Conservation (phyloP, 108 stramenopile species). For the Cylindrotheca fusiformis region DNA sequence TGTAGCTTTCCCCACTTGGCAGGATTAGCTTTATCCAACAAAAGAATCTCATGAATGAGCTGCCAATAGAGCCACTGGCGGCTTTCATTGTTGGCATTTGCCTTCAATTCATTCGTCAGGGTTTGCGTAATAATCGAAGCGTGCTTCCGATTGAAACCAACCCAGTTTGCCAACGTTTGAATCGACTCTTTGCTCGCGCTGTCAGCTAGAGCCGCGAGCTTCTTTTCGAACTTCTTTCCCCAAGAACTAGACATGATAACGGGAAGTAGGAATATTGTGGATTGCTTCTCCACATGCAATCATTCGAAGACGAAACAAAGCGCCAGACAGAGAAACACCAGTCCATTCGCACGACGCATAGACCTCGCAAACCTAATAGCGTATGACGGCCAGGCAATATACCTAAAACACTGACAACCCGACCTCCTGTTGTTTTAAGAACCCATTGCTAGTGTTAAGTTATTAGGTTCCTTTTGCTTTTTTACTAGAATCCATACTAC, state of each 20-base stretch:
- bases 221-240: constrained; percentile 45
- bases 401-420: too few relatives aligned
- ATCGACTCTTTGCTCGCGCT: constrained; percentile 51
- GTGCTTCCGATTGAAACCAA: constrained; percentile 56
- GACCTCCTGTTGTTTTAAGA: too few relatives aligned
- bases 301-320: too few relatives aligned
- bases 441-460: too few relatives aligned
- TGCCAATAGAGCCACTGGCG: constrained; percentile 47
- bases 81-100: constrained; percentile 2
- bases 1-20: constrained; percentile 39
- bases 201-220: constrained; percentile 33
- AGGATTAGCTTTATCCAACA: constrained; percentile 19
- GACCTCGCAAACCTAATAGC: too few relatives aligned
- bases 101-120: constrained; percentile 4
- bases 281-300: too few relatives aligned
- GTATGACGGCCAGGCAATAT: too few relatives aligned
- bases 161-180: constrained; percentile 52
- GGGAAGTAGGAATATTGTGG: too few relatives aligned
- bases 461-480: too few relatives aligned
- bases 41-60: constrained; percentile 41
- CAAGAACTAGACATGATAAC: constrained; percentile 32
- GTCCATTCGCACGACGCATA: too few relatives aligned
- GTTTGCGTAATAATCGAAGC: constrained; percentile 16
- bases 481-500: constrained; percentile 6
- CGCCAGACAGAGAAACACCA: too few relatives aligned